Percentiles rank a stretch among this genome's conserved stretches.
These are phyloP conservation scores for Excoecaria agallocha DNA, from an alignment of 345 rosid genomes.

Conservation along the genomic window DNA sequence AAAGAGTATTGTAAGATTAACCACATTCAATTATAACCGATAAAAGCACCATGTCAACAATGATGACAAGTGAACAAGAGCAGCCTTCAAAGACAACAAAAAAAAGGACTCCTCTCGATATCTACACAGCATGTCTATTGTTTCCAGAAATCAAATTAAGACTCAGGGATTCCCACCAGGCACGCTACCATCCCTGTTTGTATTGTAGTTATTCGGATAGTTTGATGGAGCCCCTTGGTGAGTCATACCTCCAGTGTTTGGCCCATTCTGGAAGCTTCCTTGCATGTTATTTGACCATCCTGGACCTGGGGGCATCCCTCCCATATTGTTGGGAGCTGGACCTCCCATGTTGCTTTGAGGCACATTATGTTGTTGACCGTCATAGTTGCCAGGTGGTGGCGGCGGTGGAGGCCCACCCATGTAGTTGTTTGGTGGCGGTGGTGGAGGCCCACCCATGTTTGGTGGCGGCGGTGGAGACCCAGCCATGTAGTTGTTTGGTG, in stretches of 20 bases:
- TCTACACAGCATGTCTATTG: slow-evolving; percentile 23
- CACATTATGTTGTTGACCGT: neutral
- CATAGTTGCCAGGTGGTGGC: slow-evolving; percentile 24
- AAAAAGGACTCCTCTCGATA: slow-evolving; percentile 15
- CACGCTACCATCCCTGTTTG: slow-evolving; percentile 22
- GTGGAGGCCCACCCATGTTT: too few relatives aligned
- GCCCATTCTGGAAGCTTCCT: slow-evolving; percentile 14
- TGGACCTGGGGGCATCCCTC: slow-evolving; percentile 16
- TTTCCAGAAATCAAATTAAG: neutral
- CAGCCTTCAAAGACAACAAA: neutral
- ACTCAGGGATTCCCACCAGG: slow-evolving; percentile 23
- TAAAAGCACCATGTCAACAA: neutral
- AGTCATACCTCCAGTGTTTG: slow-evolving; percentile 16
- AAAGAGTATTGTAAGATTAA: neutral
- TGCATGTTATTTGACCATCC: slow-evolving; percentile 19
- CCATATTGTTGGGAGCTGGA: slow-evolving; percentile 20
- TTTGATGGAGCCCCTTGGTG: slow-evolving; percentile 25
- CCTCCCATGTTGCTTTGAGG: slow-evolving; percentile 25
- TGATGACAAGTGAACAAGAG: neutral
- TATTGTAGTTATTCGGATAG: slow-evolving; percentile 30
- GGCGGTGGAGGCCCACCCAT: slow-evolving; percentile 7
- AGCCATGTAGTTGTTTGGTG: too few relatives aligned
- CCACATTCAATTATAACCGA: neutral
- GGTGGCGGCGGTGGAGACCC: too few relatives aligned
- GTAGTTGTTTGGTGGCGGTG: slow-evolving; percentile 7